Evolutionary conservation across 768 basidiomycete species (phyloP).

Genomic region (Boletus pseudopeckii): DNA sequence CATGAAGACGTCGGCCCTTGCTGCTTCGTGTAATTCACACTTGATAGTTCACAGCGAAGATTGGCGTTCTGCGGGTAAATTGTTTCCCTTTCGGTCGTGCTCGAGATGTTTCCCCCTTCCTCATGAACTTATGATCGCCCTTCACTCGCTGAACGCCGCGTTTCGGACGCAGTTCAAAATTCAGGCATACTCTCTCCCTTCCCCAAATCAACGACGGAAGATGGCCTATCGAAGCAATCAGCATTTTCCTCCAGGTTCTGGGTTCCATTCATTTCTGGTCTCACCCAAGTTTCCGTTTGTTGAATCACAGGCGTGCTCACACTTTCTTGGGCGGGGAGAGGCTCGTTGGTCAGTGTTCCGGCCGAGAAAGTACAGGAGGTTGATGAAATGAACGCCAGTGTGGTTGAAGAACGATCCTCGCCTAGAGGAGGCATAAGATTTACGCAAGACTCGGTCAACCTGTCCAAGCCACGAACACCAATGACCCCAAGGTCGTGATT

Average conservation of each 20-base stretch:
- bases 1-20: too few relatives aligned
- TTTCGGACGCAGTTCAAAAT: not conserved
- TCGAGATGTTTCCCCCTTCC: not conserved
- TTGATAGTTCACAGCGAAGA: too few relatives aligned
- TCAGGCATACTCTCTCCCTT: not conserved
- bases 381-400: not conserved
- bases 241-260: not conserved
- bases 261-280: not conserved
- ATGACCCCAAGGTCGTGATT: too few relatives aligned
- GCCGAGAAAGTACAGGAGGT: not conserved
- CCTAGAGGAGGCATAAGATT: not conserved
- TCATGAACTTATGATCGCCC: too few relatives aligned
- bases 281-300: not conserved
- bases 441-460: too few relatives aligned
- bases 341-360: not conserved
- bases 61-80: not conserved
- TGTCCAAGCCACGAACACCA: too few relatives aligned
- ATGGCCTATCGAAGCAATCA: not conserved
- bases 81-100: not conserved
- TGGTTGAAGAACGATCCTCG: not conserved
- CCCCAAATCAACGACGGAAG: not conserved
- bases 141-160: too few relatives aligned
- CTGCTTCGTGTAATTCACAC: too few relatives aligned
- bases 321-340: not conserved
- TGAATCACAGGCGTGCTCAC: not conserved